Conservation (phyloP, 2,329 filamentous ascomycete genomes). For the Sporothrix pallida region DNA sequence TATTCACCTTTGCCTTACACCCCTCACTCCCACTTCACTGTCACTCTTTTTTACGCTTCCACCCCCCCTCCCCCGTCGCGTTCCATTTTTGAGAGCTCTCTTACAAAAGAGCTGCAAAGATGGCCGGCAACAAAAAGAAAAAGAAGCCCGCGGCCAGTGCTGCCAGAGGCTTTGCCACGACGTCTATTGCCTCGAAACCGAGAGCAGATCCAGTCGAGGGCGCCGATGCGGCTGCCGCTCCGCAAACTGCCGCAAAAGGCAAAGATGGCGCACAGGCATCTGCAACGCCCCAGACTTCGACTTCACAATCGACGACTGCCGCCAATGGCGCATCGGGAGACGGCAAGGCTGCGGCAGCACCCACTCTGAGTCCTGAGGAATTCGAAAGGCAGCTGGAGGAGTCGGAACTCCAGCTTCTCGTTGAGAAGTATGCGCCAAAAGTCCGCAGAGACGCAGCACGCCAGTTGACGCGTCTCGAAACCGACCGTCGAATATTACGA, state of each 20-base stretch:
- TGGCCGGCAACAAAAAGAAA: conserved; percentile 84
- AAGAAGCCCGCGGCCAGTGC: conserved; percentile 89
- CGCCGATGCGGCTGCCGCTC: conserved; percentile 40
- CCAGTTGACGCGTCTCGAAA: conserved; percentile 78
- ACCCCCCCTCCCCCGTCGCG: conserved; percentile 23
- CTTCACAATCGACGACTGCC: conserved; percentile 37
- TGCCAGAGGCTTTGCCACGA: conserved; percentile 90
- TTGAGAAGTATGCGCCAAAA: conserved; percentile 83
- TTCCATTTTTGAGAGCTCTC: conserved; percentile 27
- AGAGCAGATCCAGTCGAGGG: conserved; percentile 63
- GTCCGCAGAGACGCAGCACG: conserved; percentile 78
- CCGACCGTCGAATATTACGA: conserved; percentile 81
- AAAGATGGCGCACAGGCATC: conserved; percentile 33
- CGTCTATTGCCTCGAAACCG: conserved; percentile 84
- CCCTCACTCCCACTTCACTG: neutral
- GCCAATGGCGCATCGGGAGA: conserved; percentile 38
- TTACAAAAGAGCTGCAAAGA: conserved; percentile 45
- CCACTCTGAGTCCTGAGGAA: conserved; percentile 78
- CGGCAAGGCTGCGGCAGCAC: conserved; percentile 41
- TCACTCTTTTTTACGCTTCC: neutral
- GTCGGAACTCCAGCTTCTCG: conserved; percentile 83
- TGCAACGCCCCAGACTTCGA: conserved; percentile 34
- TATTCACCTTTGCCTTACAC: neutral
- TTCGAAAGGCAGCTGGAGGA: conserved; percentile 88
- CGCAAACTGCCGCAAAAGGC: conserved; percentile 24